Percentiles rank a stretch among this genome's conserved stretches.
These are phyloP conservation scores for Vitis amurensis DNA, from an alignment of 164 flowering plant species.

Conservation along the genomic window DNA sequence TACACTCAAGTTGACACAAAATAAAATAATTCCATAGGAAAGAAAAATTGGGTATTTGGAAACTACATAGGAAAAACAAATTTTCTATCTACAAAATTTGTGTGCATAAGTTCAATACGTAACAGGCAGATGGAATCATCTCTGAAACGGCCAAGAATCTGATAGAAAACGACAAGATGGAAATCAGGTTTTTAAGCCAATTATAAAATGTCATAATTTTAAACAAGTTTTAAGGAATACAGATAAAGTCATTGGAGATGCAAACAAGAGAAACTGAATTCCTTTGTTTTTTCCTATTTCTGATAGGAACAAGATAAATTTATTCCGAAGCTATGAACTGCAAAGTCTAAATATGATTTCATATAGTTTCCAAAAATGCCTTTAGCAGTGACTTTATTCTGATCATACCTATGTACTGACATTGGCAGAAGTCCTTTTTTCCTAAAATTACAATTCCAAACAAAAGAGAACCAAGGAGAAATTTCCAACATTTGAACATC, in stretches of 20 bases:
- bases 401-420: too few relatives aligned
- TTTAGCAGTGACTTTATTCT: too few relatives aligned
- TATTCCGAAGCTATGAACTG: neutral
- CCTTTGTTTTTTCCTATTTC: neutral
- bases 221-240: neutral
- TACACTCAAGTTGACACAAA: neutral
- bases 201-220: neutral
- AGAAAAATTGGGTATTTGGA: neutral
- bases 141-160: neutral
- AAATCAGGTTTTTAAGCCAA: neutral
- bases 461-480: too few relatives aligned
- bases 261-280: neutral
- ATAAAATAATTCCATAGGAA: neutral
- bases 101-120: neutral
- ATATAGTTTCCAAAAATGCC: too few relatives aligned
- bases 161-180: neutral
- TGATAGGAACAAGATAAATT: neutral
- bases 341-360: too few relatives aligned
- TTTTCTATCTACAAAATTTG: neutral
- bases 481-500: too few relatives aligned
- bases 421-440: too few relatives aligned
- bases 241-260: neutral
- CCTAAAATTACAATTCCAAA: too few relatives aligned
- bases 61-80: neutral
- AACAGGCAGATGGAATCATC: neutral